A percentile compares a stretch with the other conserved stretches of the same genome.
Conservation (phyloP, 768 basidiomycete species). For the Xerocomus potaroensis region DNA sequence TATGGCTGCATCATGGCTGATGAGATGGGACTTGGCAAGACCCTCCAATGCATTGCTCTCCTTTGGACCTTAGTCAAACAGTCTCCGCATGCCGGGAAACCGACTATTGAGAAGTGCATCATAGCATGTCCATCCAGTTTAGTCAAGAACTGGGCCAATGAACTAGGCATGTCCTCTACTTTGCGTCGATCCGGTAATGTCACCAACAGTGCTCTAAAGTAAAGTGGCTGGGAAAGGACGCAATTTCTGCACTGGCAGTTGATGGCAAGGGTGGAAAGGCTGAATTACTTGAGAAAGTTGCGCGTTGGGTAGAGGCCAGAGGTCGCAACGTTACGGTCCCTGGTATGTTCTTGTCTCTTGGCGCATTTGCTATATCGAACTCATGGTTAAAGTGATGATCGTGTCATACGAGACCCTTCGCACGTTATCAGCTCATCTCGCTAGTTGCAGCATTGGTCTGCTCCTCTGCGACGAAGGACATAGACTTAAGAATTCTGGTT, state of each 20-base stretch:
- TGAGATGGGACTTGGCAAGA: slow-evolving; percentile 98
- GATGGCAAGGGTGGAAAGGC: slow-evolving; percentile 91
- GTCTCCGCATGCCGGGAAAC: slow-evolving; percentile 81
- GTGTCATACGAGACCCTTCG: slow-evolving; percentile 97
- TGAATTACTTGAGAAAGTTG: slow-evolving; percentile 73
- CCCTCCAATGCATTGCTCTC: slow-evolving; percentile 92
- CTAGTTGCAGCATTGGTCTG: slow-evolving; percentile 79
- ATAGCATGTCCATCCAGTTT: slow-evolving; percentile 96
- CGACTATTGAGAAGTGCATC: slow-evolving; percentile 94
- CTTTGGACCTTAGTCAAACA: slow-evolving; percentile 96
- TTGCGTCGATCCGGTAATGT: not conserved
- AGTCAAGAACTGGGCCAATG: slow-evolving; percentile 98
- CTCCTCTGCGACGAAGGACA: slow-evolving; percentile 98
- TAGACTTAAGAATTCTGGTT: slow-evolving; percentile 92
- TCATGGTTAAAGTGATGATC: slow-evolving; percentile 73
- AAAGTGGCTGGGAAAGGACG: slow-evolving; percentile 91
- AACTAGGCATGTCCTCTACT: slow-evolving; percentile 62
- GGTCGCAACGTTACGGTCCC: slow-evolving; percentile 91
- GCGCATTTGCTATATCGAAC: not conserved
- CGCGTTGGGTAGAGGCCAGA: slow-evolving; percentile 83
- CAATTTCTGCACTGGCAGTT: slow-evolving; percentile 78
- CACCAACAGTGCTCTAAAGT: slow-evolving; percentile 40
- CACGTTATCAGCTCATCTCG: slow-evolving; percentile 70
- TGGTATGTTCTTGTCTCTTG: slow-evolving; percentile 43
- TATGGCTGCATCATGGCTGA: slow-evolving; percentile 99